Percentiles rank a stretch among this genome's conserved stretches.
Evolutionary conservation across 805 yeast species (phyloP).

Genomic region (Metschnikowia kunwiensis): DNA sequence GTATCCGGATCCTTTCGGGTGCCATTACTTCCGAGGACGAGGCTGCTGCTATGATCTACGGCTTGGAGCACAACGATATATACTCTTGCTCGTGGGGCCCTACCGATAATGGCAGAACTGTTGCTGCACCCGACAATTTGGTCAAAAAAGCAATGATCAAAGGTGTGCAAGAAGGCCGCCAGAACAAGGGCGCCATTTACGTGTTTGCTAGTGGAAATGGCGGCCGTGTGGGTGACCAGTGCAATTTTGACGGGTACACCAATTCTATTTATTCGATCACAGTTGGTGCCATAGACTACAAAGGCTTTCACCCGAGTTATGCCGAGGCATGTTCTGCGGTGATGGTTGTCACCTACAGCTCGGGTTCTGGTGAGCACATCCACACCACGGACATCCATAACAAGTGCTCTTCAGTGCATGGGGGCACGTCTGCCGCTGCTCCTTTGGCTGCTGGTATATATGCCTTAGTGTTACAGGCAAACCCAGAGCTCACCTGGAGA

Average conservation of each 20-base stretch:
- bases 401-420: constrained; percentile 71
- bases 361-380: constrained; percentile 86
- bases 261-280: constrained; percentile 93
- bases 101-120: constrained; percentile 81
- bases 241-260: constrained; percentile 97
- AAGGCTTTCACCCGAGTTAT: constrained; percentile 83
- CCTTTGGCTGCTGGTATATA: constrained; percentile 97
- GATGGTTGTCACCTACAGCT: constrained; percentile 86
- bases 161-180: constrained; percentile 80
- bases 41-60: constrained; percentile 82
- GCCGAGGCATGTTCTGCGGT: constrained; percentile 95
- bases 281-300: constrained; percentile 87
- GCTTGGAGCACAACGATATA: constrained; percentile 80
- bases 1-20: constrained; percentile 84
- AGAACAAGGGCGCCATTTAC: constrained; percentile 77
- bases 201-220: constrained; percentile 98
- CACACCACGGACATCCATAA: constrained; percentile 79
- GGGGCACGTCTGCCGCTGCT: constrained; percentile 99
- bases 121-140: constrained; percentile 78
- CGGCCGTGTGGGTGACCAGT: constrained; percentile 75
- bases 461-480: constrained; percentile 74
- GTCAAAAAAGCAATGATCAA: constrained; percentile 81
- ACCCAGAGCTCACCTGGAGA: constrained; percentile 92
- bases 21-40: constrained; percentile 81
- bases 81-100: constrained; percentile 99